Evolutionary conservation across 352 stramenopile species (phyloP).

Genomic region (Phytophthora pisi): DNA sequence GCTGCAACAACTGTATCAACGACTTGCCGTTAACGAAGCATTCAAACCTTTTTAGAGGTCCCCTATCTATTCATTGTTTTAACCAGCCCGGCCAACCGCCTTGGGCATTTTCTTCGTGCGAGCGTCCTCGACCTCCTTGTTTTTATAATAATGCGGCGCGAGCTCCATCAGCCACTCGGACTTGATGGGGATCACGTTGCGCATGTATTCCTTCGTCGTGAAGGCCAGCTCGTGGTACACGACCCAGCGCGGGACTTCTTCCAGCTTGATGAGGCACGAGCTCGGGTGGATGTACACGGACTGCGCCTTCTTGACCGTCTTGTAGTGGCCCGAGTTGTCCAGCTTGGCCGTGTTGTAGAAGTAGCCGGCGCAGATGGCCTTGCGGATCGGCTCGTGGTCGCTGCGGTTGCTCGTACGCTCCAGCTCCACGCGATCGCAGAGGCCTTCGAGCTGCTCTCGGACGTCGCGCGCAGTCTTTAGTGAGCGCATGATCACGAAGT

Average conservation of each 20-base stretch:
- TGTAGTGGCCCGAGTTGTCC: slow-evolving; percentile 96
- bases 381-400: slow-evolving; percentile 95
- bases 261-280: slow-evolving; percentile 93
- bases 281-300: slow-evolving; percentile 99
- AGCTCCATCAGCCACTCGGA: slow-evolving; percentile 98
- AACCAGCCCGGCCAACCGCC: slow-evolving; percentile 50
- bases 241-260: slow-evolving; percentile 94
- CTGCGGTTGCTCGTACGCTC: slow-evolving; percentile 83
- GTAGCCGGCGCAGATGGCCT: slow-evolving; percentile 98
- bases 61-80: slow-evolving; percentile 18
- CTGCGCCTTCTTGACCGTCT: slow-evolving; percentile 98
- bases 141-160: slow-evolving; percentile 99
- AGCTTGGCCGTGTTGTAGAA: slow-evolving; percentile 99
- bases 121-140: slow-evolving; percentile 96
- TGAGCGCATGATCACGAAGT: slow-evolving; percentile 96
- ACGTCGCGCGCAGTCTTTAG: slow-evolving; percentile 99
- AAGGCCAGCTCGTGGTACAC: slow-evolving; percentile 99
- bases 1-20: too few species aligned
- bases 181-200: slow-evolving; percentile 96
- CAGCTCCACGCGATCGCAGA: slow-evolving; percentile 99
- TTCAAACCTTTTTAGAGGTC: neutral
- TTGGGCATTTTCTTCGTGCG: slow-evolving; percentile 98
- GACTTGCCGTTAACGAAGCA: neutral
- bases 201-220: slow-evolving; percentile 99
- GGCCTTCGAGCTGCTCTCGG: slow-evolving; percentile 97